Evolutionary conservation across 2,329 filamentous ascomycete genomes (phyloP), one percentile per base, ranked within the genome.

Genomic region (Hysterium pulicare): DNA sequence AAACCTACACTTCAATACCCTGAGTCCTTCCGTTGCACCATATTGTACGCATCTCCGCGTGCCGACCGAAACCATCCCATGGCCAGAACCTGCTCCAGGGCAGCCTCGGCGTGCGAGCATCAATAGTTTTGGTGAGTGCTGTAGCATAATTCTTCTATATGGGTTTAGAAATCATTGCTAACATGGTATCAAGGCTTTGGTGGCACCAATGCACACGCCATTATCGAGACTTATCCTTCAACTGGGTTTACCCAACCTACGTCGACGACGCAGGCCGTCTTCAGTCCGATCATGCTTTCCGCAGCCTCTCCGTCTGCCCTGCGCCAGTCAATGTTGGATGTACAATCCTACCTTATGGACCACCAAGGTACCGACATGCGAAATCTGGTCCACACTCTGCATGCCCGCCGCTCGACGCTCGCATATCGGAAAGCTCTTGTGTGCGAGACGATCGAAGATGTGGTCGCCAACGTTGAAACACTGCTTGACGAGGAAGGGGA

Each of bases 1-100:
- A 17, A 65, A 64, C 19, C 45, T 66, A 38, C 55, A 61, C 20
- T 53, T 65, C 26, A 44, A 47, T 19, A 53, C 58, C 30, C 59
- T 59, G 24, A 62, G 57, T 21, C 50, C 56, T 2, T 50, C 49
- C 6, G 54, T 69, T 3, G 54, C 26, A 8, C 36, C 40, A 10
- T 44, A 31, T 19, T 34, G 28, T 5, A 42, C 40, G 15, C 42
- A 50, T 22, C 22, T 52, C 10, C 17, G 37, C 23, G 16, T 52
- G 16, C 26, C 43, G 13, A 46, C 35, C 6, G 23, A n/a, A 3
- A 32, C 45, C 4, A 36, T 28, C 5, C 37, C 45, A 7, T 52
- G 49, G 50, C 50, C 50, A 11, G 34, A 15, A 9, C 26, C 41
- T 7, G 38, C 44, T 5, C 13, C 24, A 6, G 32, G 28, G 10